Evolutionary conservation across 805 yeast genomes (phyloP).

Genomic region (Clavispora fructus): DNA sequence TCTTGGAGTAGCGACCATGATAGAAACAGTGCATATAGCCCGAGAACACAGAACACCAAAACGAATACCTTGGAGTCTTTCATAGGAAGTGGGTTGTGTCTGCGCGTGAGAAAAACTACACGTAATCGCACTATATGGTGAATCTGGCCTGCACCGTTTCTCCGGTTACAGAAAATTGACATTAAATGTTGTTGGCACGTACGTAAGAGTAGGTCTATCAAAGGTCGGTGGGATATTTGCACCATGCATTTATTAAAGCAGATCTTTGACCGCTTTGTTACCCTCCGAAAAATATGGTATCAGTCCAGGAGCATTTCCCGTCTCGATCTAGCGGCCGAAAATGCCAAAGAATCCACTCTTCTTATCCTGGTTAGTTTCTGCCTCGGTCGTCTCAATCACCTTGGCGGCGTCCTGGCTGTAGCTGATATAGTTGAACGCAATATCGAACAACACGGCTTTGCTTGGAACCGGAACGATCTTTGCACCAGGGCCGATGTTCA

Average conservation of each 20-base stretch:
- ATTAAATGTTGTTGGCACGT: too few species aligned
- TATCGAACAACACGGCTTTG: slow-evolving; percentile 88
- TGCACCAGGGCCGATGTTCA: slow-evolving; percentile 16
- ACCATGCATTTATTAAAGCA: too few species aligned
- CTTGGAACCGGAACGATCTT: slow-evolving; percentile 56
- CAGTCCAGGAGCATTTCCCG: neutral
- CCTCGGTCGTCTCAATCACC: slow-evolving; percentile 9
- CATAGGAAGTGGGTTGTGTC: slow-evolving; percentile 1
- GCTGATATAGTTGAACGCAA: slow-evolving; percentile 77
- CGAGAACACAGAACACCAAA: slow-evolving; percentile 37
- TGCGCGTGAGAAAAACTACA: neutral
- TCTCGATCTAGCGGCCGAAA: slow-evolving; percentile 45
- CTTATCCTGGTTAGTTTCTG: slow-evolving; percentile 25
- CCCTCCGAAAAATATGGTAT: too few species aligned
- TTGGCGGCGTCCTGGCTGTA: slow-evolving; percentile 28
- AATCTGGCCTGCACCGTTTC: neutral
- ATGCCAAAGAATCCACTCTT: slow-evolving; percentile 67
- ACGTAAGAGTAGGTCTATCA: too few species aligned
- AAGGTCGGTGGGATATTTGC: too few species aligned
- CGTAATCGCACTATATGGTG: neutral
- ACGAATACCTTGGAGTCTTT: slow-evolving; percentile 13
- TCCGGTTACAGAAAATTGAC: too few species aligned
- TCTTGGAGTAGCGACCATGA: slow-evolving; percentile 94
- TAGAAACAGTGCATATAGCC: slow-evolving; percentile 81
- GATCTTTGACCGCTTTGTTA: too few species aligned